Evolutionary conservation across 2,329 filamentous ascomycete genomes (phyloP), one percentile per base, ranked within the genome.

Genomic region (Fusarium dimerum): DNA sequence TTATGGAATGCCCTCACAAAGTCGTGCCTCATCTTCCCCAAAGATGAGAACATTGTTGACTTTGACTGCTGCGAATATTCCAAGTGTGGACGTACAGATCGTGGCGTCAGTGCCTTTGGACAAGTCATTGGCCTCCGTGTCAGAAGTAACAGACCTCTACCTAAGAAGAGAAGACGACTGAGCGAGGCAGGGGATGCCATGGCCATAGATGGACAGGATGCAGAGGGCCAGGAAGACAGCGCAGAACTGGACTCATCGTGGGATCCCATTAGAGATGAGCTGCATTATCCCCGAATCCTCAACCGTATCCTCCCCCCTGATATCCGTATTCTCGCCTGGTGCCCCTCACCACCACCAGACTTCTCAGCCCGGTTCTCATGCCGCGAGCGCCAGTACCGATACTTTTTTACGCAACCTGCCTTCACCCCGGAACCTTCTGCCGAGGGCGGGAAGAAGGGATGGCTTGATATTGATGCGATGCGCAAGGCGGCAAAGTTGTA

Each of bases 351-450:
- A 15, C 90, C 92, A 0, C 73, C 81, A 9, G 83, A 83, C 55
- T 99, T 99, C 71, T 92, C 90, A 34, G 94, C 94, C 5, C 86
- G 94, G 40, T 97, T 97, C 79, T 92, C 89, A 48, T 99, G 94
- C 73, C 85, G 88, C 56, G 92, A 97, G 73, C 83, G 94, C 18
- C 87, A 89, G 60, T 99, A 99, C 76, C 86, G 90, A 52, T 99
- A 99, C 74, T 97, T 96, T 78, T 99, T 99, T 76, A 97, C 94
- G 0, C 91, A 97, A 68, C 94, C 94, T 0, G 90, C 89, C 2
- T 96, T 91, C 67, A 76, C 84, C 3, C 91, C 91, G 0, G 78
- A 83, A 5, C 71, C 71, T 2, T 55, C 67, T 7, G 56, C 65
- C 20, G 40, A 48, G 62, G 59, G 62, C 65, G 60, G 61, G 48